These are phyloP conservation scores for Peronospora farinosa DNA, from an alignment of 352 stramenopile species.

Conservation along the genomic window DNA sequence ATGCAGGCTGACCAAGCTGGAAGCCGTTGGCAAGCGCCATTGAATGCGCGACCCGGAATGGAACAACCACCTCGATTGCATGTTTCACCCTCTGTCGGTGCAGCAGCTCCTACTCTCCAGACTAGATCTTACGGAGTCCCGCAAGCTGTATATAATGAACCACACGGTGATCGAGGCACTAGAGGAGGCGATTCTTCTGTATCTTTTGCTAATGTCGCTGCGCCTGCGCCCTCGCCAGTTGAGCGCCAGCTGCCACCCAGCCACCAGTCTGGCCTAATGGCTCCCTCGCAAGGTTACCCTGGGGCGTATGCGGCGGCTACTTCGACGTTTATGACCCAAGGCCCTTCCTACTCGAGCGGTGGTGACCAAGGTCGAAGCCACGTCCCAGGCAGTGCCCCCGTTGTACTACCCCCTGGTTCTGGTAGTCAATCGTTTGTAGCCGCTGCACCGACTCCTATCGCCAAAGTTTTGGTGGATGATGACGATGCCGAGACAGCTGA, in stretches of 20 bases:
- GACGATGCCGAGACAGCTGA: slow-evolving; percentile 50
- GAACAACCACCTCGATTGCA: slow-evolving; percentile 18
- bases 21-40: slow-evolving; percentile 27
- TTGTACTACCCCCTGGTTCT: slow-evolving; percentile 19
- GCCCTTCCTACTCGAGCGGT: slow-evolving; percentile 12
- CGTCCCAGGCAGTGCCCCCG: slow-evolving; percentile 15
- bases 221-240: slow-evolving; percentile 18
- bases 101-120: slow-evolving; percentile 30
- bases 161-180: slow-evolving; percentile 42
- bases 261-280: slow-evolving; percentile 5
- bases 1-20: slow-evolving; percentile 17
- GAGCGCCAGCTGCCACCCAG: slow-evolving; percentile 17
- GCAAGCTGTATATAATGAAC: slow-evolving; percentile 55
- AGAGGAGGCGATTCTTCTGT: slow-evolving; percentile 38
- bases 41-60: slow-evolving; percentile 14
- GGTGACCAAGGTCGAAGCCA: slow-evolving; percentile 19
- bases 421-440: slow-evolving; percentile 21
- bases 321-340: slow-evolving; percentile 20
- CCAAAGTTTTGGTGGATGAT: slow-evolving; percentile 40
- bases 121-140: slow-evolving; percentile 55
- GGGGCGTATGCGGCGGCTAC: slow-evolving; percentile 13
- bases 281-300: slow-evolving; percentile 16
- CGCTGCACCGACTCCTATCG: slow-evolving; percentile 1
- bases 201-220: slow-evolving; percentile 41
- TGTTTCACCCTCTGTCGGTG: slow-evolving; percentile 22